Conservation (phyloP, 2,329 filamentous ascomycete species). For the Colletotrichum sp. region DNA sequence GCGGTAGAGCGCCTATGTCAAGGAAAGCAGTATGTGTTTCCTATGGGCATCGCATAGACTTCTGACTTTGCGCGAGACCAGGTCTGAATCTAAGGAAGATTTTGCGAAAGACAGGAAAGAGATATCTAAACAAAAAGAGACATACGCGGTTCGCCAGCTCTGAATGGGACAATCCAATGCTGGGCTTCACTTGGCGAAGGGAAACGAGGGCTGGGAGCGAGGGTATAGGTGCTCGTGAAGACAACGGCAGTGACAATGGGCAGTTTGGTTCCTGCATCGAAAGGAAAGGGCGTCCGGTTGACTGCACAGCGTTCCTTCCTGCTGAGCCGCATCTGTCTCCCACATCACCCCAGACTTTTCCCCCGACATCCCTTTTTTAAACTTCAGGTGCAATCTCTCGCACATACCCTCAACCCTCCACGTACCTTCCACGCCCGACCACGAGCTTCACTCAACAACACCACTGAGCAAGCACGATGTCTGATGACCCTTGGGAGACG, state of each 20-base stretch:
- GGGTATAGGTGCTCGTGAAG: neutral
- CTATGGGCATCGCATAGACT: neutral
- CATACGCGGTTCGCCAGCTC: neutral
- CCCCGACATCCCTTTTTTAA: neutral
- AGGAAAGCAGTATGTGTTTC: neutral
- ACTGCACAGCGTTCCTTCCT: neutral
- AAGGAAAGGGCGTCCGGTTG: neutral
- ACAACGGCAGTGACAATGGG: neutral
- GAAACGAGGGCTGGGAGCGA: neutral
- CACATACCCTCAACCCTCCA: neutral
- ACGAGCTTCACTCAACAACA: neutral
- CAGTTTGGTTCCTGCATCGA: neutral
- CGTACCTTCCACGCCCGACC: neutral
- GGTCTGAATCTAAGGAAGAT: neutral
- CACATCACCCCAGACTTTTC: neutral
- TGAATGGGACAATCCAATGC: neutral
- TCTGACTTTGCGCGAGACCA: neutral
- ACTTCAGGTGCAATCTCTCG: neutral
- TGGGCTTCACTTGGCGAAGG: neutral
- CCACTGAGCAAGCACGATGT: neutral
- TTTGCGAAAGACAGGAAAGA: neutral
- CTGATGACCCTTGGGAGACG: neutral
- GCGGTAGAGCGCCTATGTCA: neutral
- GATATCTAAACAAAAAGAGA: accelerated
- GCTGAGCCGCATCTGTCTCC: neutral